Conservation (phyloP, 148 eudicot species). For the Linanthus parryae region DNA sequence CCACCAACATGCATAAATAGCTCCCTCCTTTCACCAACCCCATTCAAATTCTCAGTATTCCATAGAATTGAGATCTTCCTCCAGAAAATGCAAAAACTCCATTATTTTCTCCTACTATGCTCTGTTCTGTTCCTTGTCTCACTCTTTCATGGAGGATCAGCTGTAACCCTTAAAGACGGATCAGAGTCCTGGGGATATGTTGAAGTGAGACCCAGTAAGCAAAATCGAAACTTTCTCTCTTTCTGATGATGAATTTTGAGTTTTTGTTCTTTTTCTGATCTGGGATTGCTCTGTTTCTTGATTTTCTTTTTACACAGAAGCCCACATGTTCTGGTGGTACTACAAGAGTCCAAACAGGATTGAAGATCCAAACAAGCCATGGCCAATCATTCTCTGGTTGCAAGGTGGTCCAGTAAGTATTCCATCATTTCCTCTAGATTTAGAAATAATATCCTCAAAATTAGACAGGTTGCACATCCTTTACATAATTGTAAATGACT, state of each 20-base stretch:
- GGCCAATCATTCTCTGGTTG: constrained; percentile 88
- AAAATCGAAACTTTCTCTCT: neutral
- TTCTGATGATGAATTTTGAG: no score
- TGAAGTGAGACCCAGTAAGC: constrained; percentile 72
- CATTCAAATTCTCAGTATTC: no score
- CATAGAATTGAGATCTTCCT: no score
- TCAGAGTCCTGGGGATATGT: constrained; percentile 80
- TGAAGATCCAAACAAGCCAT: constrained; percentile 64
- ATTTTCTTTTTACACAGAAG: no score
- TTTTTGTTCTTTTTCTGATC: no score
- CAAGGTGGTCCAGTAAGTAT: constrained; percentile 96
- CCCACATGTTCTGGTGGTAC: constrained; percentile 95
- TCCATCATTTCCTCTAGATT: no score
- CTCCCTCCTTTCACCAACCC: no score
- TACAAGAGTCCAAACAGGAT: constrained; percentile 82
- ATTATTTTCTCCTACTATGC: constrained; percentile 4
- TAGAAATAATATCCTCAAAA: no score
- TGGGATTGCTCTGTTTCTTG: no score
- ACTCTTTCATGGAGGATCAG: constrained; percentile 18
- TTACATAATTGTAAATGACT: no score
- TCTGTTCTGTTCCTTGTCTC: constrained; percentile 9
- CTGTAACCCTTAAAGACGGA: constrained; percentile 26
- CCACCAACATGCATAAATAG: no score
- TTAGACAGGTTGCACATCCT: no score
- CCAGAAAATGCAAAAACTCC: constrained; percentile 17